Percentiles rank a stretch among this genome's conserved stretches.
Evolutionary conservation across 345 rosid species (phyloP).

Genomic region (Iberis pinnata): DNA sequence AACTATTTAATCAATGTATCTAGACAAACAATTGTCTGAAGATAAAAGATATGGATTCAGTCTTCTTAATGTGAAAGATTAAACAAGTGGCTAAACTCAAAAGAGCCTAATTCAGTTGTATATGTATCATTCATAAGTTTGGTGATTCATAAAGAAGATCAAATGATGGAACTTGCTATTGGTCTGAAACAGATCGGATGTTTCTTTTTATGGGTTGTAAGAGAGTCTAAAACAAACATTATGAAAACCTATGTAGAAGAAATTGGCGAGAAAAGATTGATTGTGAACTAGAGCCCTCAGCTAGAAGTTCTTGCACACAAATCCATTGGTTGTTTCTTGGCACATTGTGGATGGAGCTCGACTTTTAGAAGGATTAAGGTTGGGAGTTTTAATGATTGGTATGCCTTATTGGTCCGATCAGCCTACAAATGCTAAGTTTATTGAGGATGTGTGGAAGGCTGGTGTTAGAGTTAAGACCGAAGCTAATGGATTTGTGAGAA

Average conservation of each 20-base stretch:
- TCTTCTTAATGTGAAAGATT: slow-evolving; percentile 40
- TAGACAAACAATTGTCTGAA: slow-evolving; percentile 36
- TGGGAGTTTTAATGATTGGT: slow-evolving; percentile 36
- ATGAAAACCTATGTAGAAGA: slow-evolving; percentile 31
- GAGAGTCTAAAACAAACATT: slow-evolving; percentile 40
- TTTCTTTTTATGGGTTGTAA: slow-evolving; percentile 53
- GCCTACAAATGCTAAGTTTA: slow-evolving; percentile 33
- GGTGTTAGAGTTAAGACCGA: slow-evolving; percentile 36
- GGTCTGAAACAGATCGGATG: slow-evolving; percentile 34
- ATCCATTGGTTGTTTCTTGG: slow-evolving; percentile 43
- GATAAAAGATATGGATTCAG: slow-evolving; percentile 43
- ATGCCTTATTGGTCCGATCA: slow-evolving; percentile 37
- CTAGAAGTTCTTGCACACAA: slow-evolving; percentile 42
- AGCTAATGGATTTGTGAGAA: slow-evolving; percentile 29
- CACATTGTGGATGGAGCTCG: slow-evolving; percentile 54
- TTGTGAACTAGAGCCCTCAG: slow-evolving; percentile 45
- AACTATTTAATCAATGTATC: slow-evolving; percentile 42
- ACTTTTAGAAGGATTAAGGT: slow-evolving; percentile 23
- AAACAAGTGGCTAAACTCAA: slow-evolving; percentile 45
- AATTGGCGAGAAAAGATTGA: slow-evolving; percentile 32
- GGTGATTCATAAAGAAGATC: slow-evolving; percentile 35
- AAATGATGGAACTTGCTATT: slow-evolving; percentile 44
- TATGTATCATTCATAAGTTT: slow-evolving; percentile 56
- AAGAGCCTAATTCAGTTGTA: slow-evolving; percentile 39
- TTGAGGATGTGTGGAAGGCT: slow-evolving; percentile 40